phyloP scores from a whole-genome alignment of 148 eudicot species.

The Chenopodium suecicum region DNA sequence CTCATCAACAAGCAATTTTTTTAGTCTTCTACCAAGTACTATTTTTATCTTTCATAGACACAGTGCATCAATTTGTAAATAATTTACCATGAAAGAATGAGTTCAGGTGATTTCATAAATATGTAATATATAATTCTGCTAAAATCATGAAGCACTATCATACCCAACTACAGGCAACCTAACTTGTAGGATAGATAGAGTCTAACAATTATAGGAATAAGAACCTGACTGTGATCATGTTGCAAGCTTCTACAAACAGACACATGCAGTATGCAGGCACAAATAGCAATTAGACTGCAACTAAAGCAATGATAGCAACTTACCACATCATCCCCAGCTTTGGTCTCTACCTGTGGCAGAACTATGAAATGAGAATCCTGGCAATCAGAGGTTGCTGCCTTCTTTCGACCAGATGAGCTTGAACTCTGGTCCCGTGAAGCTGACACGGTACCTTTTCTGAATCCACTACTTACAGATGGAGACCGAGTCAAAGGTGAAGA shows the following conservation, averaged over 20 bases:
- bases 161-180: neutral
- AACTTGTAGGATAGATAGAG: neutral
- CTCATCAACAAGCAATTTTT: neutral
- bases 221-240: neutral
- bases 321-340: conserved; percentile 97
- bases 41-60: too few species aligned
- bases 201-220: neutral
- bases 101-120: neutral
- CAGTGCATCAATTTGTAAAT: neutral
- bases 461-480: conserved; percentile 42
- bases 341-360: conserved; percentile 84
- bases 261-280: neutral
- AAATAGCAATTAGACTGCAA: neutral
- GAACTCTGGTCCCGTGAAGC: conserved; percentile 51
- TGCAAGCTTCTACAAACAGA: neutral
- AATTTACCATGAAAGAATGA: neutral
- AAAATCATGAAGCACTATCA: neutral
- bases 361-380: conserved; percentile 74
- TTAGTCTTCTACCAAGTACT: neutral
- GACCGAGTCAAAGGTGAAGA: conserved; percentile 50
- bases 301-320: conserved; percentile 12
- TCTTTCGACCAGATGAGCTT: conserved; percentile 51
- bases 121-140: neutral
- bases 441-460: conserved; percentile 44
- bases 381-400: conserved; percentile 51